These are phyloP conservation scores for Piloderma croceum DNA, from an alignment of 768 basidiomycete genomes.

Conservation along the genomic window DNA sequence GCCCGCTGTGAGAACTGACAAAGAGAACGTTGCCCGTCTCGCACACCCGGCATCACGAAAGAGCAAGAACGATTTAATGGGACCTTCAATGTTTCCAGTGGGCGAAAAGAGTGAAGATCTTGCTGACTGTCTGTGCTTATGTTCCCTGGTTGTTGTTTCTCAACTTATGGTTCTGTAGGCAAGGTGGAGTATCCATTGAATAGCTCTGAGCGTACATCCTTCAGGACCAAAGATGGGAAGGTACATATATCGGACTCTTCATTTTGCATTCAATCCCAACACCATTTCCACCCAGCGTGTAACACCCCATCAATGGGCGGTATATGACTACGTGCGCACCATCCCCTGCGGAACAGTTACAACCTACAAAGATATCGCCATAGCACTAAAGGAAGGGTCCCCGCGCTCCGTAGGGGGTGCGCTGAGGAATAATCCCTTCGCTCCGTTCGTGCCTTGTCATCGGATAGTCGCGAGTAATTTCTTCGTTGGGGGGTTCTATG, in stretches of 20 bases:
- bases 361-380: slow-evolving; percentile 52
- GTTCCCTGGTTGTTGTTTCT: too few relatives aligned
- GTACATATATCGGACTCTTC: slow-evolving; percentile 10
- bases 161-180: too few relatives aligned
- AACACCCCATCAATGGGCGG: slow-evolving; percentile 52
- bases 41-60: too few relatives aligned
- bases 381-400: slow-evolving; percentile 51
- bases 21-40: too few relatives aligned
- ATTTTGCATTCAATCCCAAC: slow-evolving; percentile 18
- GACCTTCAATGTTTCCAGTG: too few relatives aligned
- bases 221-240: slow-evolving; percentile 24
- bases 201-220: slow-evolving; percentile 13
- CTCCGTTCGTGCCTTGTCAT: slow-evolving; percentile 64
- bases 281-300: slow-evolving; percentile 32
- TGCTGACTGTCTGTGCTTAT: too few relatives aligned
- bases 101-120: too few relatives aligned
- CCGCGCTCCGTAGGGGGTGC: slow-evolving; percentile 67
- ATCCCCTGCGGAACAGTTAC: slow-evolving; percentile 49
- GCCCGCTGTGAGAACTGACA: too few relatives aligned
- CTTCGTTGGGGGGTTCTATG: slow-evolving; percentile 59
- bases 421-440: slow-evolving; percentile 60
- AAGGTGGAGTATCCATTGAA: slow-evolving; percentile 18
- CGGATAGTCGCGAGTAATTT: slow-evolving; percentile 58
- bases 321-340: slow-evolving; percentile 47
- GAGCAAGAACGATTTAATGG: too few relatives aligned